These are phyloP conservation scores for Tylopilus sp. DNA, from an alignment of 1,284 basidiomycete species.

Conservation along the genomic window DNA sequence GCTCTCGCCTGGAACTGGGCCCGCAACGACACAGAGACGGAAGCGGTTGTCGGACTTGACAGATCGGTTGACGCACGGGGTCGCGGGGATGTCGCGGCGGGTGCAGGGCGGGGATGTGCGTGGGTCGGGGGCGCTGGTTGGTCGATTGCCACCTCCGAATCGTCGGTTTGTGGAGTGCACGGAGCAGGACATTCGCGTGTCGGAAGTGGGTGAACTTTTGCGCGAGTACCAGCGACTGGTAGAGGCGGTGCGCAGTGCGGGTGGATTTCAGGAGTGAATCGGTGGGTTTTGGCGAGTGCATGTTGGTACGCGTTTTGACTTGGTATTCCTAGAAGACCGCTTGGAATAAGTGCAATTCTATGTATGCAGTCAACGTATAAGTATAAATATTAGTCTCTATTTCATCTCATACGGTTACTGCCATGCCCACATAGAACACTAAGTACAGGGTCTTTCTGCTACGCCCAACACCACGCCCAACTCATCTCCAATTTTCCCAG, in stretches of 20 bases:
- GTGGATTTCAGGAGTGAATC: conserved; percentile 34
- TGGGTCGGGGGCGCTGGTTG: conserved; percentile 32
- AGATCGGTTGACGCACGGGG: conserved; percentile 67
- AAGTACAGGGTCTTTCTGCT: too few relatives aligned
- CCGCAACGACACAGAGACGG: conserved; percentile 35
- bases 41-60: conserved; percentile 49
- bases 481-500: too few relatives aligned
- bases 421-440: too few relatives aligned
- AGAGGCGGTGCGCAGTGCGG: conserved; percentile 44
- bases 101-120: conserved; percentile 25
- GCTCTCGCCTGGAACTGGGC: background rate
- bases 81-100: conserved; percentile 55
- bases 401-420: too few relatives aligned
- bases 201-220: conserved; percentile 73
- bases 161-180: conserved; percentile 66
- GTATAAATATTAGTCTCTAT: too few relatives aligned
- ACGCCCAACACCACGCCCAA: too few relatives aligned
- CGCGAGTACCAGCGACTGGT: conserved; percentile 73
- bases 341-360: too few relatives aligned
- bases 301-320: too few relatives aligned
- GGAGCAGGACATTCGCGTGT: conserved; percentile 69
- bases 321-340: too few relatives aligned
- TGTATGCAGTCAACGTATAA: too few relatives aligned
- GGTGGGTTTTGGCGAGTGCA: too few relatives aligned
- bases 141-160: conserved; percentile 53